A percentile compares a stretch with the other conserved stretches of the same genome.
phyloP scores from a whole-genome alignment of 371 early-diverging fungal species.

The Phascolomyces articulosus region DNA sequence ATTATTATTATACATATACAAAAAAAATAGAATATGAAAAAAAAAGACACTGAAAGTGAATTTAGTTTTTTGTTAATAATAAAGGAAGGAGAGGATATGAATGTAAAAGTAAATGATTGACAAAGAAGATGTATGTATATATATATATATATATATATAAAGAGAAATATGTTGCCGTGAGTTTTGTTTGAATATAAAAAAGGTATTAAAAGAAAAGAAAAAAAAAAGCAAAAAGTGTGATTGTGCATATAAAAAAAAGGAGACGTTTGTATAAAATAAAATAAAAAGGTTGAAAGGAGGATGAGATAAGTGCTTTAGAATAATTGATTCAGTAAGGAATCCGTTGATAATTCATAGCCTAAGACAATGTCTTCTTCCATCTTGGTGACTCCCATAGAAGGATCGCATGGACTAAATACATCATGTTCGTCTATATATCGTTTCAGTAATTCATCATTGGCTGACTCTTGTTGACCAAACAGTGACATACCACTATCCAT shows the following conservation, averaged over 20 bases:
- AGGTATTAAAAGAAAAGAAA: slow-evolving; percentile 2
- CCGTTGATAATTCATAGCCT: slow-evolving; percentile 4
- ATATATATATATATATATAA: too few relatives aligned
- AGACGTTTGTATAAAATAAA: not conserved
- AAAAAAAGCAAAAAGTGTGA: too few relatives aligned
- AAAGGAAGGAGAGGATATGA: not conserved
- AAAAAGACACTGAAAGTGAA: not conserved
- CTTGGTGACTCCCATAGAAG: not conserved
- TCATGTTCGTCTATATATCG: slow-evolving; percentile 6
- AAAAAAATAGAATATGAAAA: not conserved
- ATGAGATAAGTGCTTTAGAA: slow-evolving; percentile 3
- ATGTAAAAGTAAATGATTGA: not conserved
- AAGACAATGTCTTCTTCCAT: not conserved
- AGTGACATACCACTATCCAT: slow-evolving; percentile 2
- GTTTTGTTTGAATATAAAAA: not conserved
- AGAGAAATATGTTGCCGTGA: too few relatives aligned
- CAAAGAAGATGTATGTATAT: not conserved
- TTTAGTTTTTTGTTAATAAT: not conserved
- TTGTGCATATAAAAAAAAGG: too few relatives aligned
- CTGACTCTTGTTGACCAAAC: slow-evolving; percentile 11
- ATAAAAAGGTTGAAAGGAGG: not conserved
- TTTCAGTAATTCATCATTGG: slow-evolving; percentile 8
- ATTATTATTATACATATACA: slow-evolving; percentile 15
- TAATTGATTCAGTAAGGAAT: slow-evolving; percentile 8
- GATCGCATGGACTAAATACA: not conserved